Base-by-base conservation (phyloP, 2,329 filamentous ascomycete genomes). In the Fusarium devonianum region DNA sequence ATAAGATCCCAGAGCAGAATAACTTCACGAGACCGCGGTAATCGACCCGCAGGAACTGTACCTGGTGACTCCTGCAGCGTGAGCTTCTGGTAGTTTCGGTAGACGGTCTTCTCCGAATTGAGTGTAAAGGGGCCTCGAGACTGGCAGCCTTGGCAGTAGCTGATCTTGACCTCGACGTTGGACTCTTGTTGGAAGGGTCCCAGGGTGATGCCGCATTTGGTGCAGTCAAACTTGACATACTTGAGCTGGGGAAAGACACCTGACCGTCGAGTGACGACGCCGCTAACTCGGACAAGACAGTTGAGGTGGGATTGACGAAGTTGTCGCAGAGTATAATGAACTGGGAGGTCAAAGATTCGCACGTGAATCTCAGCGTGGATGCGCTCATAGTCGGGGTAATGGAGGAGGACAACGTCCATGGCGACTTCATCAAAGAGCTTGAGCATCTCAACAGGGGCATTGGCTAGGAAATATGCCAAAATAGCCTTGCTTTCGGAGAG, bases 311-410 rank as follows among this genome's bases (percentile, higher is more conserved):
- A 91, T 74, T 99, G 94, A 53, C 94, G 90, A 33, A 99, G 82
- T 71, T 99, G 92, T 38, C 94, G 90, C 37, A 99, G 84, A 2
- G 94, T 99, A 73, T 97, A 97, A 66, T 92, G 89, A 21, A 97
- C 89, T 4, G 94, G 95, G 12, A 99, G 80, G 65, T 97, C 93
- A 16, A 92, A 92, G 68, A 99, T 96, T 53, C 94, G 92, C 45
- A 99, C 93, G 69, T 99, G 94, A 42, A 99, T 96, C 72, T 99
- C 94, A 19, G 92, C 89, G 73, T 97, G 94, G 65, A 99, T 99
- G 55, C 92, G 89, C 71, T 96, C 92, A 71, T 99, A 99, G 71
- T 97, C 92, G 2, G 92, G 93, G 73, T 97, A 99, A 71, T 97
- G 92, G 44, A 97, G 85, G 16, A 97, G 83, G 5, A 95, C 93